A percentile compares a stretch with the other conserved stretches of the same genome.
These are phyloP conservation scores for Gossypium raimondii DNA, from an alignment of 345 rosid genomes.

Conservation along the genomic window DNA sequence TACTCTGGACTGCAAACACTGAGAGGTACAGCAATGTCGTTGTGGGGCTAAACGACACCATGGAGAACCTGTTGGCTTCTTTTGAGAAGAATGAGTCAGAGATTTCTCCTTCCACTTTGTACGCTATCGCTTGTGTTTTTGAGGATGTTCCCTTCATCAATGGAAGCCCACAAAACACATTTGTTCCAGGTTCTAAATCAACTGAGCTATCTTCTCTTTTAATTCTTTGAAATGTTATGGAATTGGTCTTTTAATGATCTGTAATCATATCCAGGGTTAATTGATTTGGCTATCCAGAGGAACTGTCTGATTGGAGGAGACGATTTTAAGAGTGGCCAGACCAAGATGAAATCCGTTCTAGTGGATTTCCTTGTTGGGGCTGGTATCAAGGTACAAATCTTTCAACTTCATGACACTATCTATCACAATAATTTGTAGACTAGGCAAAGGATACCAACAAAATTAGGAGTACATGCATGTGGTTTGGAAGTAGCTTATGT, in stretches of 20 bases:
- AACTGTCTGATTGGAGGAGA: conserved; percentile 94
- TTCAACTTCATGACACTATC: not conserved
- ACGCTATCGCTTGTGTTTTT: conserved; percentile 78
- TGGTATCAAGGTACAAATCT: conserved; percentile 71
- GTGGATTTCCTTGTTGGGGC: conserved; percentile 98
- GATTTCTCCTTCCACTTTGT: conserved; percentile 93
- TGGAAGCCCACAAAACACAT: conserved; percentile 98
- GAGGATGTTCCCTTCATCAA: conserved; percentile 93
- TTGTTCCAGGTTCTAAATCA: conserved; percentile 72
- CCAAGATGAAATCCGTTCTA: conserved; percentile 92
- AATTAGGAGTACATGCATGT: not conserved
- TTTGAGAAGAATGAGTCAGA: conserved; percentile 79
- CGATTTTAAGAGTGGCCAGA: conserved; percentile 99
- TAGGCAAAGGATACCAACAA: not conserved
- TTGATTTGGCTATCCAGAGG: conserved; percentile 77
- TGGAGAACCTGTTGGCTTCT: conserved; percentile 79
- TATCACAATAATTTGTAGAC: not conserved
- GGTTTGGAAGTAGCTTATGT: not conserved
- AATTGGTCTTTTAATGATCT: not conserved
- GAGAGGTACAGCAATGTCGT: conserved; percentile 89
- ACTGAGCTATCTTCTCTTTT: not conserved
- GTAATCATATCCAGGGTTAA: conserved; percentile 50
- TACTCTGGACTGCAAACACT: conserved; percentile 98
- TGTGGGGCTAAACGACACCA: conserved; percentile 84
- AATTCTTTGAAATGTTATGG: not conserved